Evolutionary conservation across 2,329 filamentous ascomycete species (phyloP), one percentile per base, ranked within the genome.

Genomic region (Fonsecaea multimorphosa): DNA sequence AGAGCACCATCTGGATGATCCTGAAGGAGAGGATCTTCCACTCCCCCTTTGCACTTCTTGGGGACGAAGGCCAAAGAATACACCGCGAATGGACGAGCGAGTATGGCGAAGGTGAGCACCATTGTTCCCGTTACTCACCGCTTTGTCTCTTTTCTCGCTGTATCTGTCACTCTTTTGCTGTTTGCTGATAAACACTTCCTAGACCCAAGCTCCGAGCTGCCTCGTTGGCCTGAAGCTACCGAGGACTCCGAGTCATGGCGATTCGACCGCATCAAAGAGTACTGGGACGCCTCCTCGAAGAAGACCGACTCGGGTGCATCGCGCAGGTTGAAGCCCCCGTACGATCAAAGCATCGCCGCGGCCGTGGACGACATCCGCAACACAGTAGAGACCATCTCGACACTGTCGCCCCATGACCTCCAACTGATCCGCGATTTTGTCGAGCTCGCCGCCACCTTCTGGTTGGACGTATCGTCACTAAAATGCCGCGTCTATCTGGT

Each of bases 61-160:
- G 38, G 6, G 38, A 44, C 38, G 38, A 44, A 19, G 38, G 38
- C 38, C 38, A 44, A 44, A 5, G 38, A n/a, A 44, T 44, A 2
- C 38, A 44, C n/a, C n/a, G 38, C n/a, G 38, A 44, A 44, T 44
- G 38, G 38, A 44, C 38, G 38, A 19, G 38, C 38, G 38, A 44
- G 38, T 44, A 19, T 44, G 38, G 38, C n/a, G 38, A 44, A 44
- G 38, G 38, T 44, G 14, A 19, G 38, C n/a, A 19, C 16, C 38
- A 44, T 19, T 44, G 16, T 44, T 19, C 5, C n/a, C 38, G 16
- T n/a, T 11, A 6, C 16, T 3, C 16, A 16, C 6, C 16, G 12
- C 11, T 38, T 38, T 16, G n/a, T n/a, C n/a, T n/a, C n/a, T n/a
- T 31, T 8, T 31, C 29, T 31, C 29, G 3, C 29, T 31, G 3